phyloP scores from a whole-genome alignment of 176 grass and related monocot genomes.

The Tillandsia fasciculata region DNA sequence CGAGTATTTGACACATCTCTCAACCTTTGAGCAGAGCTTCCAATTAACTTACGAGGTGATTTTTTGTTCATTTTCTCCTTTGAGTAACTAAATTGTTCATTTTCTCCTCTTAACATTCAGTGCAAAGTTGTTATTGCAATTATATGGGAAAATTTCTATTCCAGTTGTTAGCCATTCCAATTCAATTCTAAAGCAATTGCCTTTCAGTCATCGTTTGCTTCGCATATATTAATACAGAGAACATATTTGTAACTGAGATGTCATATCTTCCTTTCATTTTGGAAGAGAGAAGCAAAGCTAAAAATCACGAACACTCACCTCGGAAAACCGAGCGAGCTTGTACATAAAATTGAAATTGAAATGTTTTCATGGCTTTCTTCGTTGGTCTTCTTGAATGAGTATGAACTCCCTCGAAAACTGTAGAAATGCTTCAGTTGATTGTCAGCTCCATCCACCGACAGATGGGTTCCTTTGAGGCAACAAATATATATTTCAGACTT shows the following conservation, averaged over 20 bases:
- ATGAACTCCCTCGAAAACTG: background rate
- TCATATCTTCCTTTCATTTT: background rate
- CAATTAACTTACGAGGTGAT: too few species aligned
- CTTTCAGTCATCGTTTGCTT: background rate
- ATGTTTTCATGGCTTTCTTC: background rate
- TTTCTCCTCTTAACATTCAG: too few species aligned
- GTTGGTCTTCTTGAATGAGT: background rate
- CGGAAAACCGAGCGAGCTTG: background rate
- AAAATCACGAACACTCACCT: background rate
- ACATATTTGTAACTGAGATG: background rate
- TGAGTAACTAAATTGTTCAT: too few species aligned
- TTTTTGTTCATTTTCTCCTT: too few species aligned
- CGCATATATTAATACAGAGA: background rate
- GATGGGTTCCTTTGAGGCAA: conserved; percentile 10
- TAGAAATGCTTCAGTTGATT: background rate
- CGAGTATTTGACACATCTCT: too few species aligned
- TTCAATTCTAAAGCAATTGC: background rate
- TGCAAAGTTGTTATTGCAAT: too few species aligned
- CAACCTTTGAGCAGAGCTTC: too few species aligned
- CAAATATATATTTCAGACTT: background rate
- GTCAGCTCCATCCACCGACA: conserved; percentile 12
- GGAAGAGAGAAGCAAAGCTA: background rate
- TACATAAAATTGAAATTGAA: background rate
- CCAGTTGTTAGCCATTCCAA: too few species aligned
- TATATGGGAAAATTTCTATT: too few species aligned